Base-by-base conservation (phyloP, 257 asterid genomes). In the Oldenlandia corymbosa region DNA sequence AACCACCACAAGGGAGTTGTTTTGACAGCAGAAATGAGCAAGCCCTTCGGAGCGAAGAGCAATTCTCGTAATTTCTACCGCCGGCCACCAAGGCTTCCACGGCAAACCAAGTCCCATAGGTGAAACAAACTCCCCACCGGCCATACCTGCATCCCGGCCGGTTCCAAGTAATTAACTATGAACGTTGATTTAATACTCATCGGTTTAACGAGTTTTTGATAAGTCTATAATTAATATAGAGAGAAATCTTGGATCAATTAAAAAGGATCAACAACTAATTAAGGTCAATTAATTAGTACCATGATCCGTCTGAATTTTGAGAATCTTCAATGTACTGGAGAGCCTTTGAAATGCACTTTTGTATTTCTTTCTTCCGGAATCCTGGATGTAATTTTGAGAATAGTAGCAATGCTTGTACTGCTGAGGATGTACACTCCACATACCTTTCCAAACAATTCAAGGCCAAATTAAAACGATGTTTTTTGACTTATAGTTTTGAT, bases 391-490 rank as follows among this genome's bases (percentile, higher is more conserved):
- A 36, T 58, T 70, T 75, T 53, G 66, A 71, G 73, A 82, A 84
- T 7, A 70, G 53, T 10, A 37, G 9, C 41, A 84, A 71, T 9
- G 72, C 73, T 58, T 82, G 86, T 28, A 82, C 66, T 30, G 77
- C 85, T 51, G 88, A 74, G 5, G 88, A 68, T 10, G 91, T 80
- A 66, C 91, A 84, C 47, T 84, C 91, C 10, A 78, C 80, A 58
- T 79, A 75, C 52, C 86, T 83, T 43, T 9, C 18, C 34, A 13
- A 14, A 14, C 0, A 45, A 10, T 34, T 7, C 1, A 6, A 39
- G 43, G 43, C 43, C 4, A 39, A 39, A 9, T 39, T 9, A 45
- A 2, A 45, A 17, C 16, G 5, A 7, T 3, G 50, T 13, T 45
- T 45, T 17, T 17, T 8, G 7, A 34, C 21, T 45, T 14, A 45